These are phyloP conservation scores for Pseudomonodictys pantanalensis DNA, from an alignment of 495 filamentous ascomycete species.

Conservation along the genomic window DNA sequence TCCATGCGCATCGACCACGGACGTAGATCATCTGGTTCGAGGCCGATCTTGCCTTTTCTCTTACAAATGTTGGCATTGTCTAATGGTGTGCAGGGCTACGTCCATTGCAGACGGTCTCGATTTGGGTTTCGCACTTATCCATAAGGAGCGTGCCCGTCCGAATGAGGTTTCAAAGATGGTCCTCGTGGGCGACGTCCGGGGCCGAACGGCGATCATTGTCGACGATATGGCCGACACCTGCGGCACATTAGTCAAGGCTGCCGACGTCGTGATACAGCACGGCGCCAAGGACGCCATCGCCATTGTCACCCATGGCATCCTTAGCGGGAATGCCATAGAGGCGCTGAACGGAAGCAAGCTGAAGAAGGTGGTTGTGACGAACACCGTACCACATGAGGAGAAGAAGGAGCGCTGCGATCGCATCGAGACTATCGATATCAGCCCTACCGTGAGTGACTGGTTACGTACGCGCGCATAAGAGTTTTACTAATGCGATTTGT, in stretches of 20 bases:
- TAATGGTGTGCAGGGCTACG: slow-evolving; percentile 63
- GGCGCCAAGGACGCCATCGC: slow-evolving; percentile 85
- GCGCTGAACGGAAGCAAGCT: slow-evolving; percentile 80
- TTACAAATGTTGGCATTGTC: not conserved
- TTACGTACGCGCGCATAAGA: not conserved
- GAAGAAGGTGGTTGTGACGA: slow-evolving; percentile 83
- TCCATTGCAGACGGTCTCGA: slow-evolving; percentile 93
- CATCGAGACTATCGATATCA: slow-evolving; percentile 89
- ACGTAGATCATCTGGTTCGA: too few species aligned
- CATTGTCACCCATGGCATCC: slow-evolving; percentile 93
- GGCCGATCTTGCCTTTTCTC: too few species aligned
- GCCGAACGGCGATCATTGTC: slow-evolving; percentile 62
- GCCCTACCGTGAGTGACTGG: slow-evolving; percentile 64
- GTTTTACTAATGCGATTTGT: slow-evolving; percentile 2
- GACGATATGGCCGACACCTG: slow-evolving; percentile 92
- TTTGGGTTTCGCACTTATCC: slow-evolving; percentile 94
- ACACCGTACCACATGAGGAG: slow-evolving; percentile 87
- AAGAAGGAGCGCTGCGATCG: slow-evolving; percentile 76
- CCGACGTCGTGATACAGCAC: slow-evolving; percentile 84
- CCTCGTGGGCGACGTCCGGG: slow-evolving; percentile 62
- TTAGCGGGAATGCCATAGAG: slow-evolving; percentile 88
- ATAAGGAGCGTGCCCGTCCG: slow-evolving; percentile 93
- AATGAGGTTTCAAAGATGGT: slow-evolving; percentile 98
- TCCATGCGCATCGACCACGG: too few species aligned
- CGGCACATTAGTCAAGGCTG: slow-evolving; percentile 89